Percentiles rank a stretch among this genome's conserved stretches.
Evolutionary conservation across 2,329 filamentous ascomycete species (phyloP).

Genomic region (Aspergillus alliaceus): DNA sequence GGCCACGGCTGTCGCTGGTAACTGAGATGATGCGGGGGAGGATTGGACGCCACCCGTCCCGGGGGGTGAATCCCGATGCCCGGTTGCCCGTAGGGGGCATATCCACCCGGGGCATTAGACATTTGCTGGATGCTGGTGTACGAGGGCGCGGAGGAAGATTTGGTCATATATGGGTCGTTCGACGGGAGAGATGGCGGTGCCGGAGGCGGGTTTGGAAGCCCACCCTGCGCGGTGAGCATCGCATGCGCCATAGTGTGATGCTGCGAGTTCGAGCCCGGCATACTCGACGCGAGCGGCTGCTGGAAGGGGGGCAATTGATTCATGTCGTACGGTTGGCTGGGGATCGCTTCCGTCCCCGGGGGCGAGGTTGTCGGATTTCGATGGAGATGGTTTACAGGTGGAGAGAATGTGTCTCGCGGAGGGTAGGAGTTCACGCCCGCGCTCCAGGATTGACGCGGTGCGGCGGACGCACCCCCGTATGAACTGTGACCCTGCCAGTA

Average conservation of each 20-base stretch:
- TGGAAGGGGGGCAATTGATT: constrained; percentile 64
- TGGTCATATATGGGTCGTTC: constrained; percentile 61
- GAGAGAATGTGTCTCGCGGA: constrained; percentile 57
- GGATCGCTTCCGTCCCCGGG: constrained; percentile 60
- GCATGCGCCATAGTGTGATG: constrained; percentile 46
- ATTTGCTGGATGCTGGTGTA: constrained; percentile 42
- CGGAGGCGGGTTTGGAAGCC: constrained; percentile 21
- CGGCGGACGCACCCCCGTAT: constrained; percentile 52
- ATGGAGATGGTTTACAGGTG: constrained; percentile 54
- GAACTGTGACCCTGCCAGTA: constrained; percentile 63
- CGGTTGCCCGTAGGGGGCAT: constrained; percentile 41
- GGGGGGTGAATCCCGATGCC: constrained; percentile 39
- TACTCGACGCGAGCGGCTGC: constrained; percentile 53
- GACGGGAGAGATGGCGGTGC: constrained; percentile 54
- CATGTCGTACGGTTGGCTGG: constrained; percentile 65
- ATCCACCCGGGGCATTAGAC: constrained; percentile 51
- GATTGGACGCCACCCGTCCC: constrained; percentile 47
- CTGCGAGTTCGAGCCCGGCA: constrained; percentile 28
- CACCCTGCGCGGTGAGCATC: constrained; percentile 52
- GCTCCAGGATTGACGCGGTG: constrained; percentile 48
- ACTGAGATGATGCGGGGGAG: constrained; percentile 27
- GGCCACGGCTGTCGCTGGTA: constrained; percentile 47
- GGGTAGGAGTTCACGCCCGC: constrained; percentile 42
- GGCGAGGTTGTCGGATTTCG: constrained; percentile 60
- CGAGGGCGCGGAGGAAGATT: constrained; percentile 52